Conservation (phyloP, 2,329 filamentous ascomycete species). For the Fonsecaea nubica region DNA sequence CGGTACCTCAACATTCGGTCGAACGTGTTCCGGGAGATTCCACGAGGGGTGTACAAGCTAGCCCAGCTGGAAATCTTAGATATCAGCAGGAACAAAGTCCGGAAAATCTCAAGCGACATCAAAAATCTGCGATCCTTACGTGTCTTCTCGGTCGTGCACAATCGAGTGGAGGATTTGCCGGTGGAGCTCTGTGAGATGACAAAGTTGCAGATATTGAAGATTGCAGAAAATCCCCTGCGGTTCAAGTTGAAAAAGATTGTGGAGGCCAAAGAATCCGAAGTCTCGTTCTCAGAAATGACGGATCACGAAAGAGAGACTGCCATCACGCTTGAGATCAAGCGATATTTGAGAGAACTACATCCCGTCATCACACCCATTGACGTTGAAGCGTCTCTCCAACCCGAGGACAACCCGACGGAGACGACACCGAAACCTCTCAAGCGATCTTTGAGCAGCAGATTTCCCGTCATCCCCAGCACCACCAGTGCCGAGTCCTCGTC, state of each 20-base stretch:
- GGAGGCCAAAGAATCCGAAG: constrained; percentile 70
- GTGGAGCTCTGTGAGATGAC: constrained; percentile 86
- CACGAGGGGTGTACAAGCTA: constrained; percentile 76
- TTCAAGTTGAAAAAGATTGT: constrained; percentile 77
- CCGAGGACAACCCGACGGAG: constrained; percentile 74
- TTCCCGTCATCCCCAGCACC: constrained; percentile 72
- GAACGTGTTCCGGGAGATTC: constrained; percentile 65
- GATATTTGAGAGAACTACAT: constrained; percentile 60
- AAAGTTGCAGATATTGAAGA: constrained; percentile 85
- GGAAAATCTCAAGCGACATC: constrained; percentile 77
- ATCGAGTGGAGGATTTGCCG: constrained; percentile 83
- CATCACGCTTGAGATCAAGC: constrained; percentile 66
- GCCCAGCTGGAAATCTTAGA: constrained; percentile 90
- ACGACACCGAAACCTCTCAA: constrained; percentile 72
- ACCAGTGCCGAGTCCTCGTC: constrained; percentile 52
- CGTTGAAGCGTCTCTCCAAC: constrained; percentile 56
- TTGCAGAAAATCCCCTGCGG: constrained; percentile 83
- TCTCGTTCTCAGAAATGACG: constrained; percentile 60
- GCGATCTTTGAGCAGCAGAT: constrained; percentile 61
- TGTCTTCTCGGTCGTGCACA: constrained; percentile 85
- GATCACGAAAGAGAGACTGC: constrained; percentile 67
- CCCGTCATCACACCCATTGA: constrained; percentile 47
- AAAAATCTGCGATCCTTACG: constrained; percentile 82
- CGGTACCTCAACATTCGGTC: constrained; percentile 59
- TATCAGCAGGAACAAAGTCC: constrained; percentile 85